Conservation (phyloP, 2,329 filamentous ascomycete genomes). For the Xylaria sp. region DNA sequence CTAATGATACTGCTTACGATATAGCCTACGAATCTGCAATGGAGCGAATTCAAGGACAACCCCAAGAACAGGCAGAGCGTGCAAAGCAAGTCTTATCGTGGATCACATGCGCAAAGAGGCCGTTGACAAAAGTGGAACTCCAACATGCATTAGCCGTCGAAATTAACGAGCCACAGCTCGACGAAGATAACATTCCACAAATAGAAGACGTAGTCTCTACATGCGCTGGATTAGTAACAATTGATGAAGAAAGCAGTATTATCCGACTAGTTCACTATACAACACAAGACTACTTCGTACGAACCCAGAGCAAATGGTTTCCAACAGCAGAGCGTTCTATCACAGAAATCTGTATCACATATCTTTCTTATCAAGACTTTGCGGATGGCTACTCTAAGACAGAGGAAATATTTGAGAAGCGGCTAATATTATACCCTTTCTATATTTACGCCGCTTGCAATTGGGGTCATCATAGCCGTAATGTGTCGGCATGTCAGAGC, state of each 20-base stretch:
- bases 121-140: conserved; percentile 51
- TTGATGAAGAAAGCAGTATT: conserved; percentile 53
- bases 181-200: conserved; percentile 51
- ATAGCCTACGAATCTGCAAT: conserved; percentile 42
- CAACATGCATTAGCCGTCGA: conserved; percentile 57
- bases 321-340: conserved; percentile 39
- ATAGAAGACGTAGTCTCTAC: conserved; percentile 50
- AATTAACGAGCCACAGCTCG: conserved; percentile 41
- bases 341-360: conserved; percentile 9
- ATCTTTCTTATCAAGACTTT: conserved; percentile 23
- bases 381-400: not conserved
- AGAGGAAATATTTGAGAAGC: not conserved
- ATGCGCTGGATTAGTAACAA: conserved; percentile 56
- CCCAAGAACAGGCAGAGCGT: conserved; percentile 45
- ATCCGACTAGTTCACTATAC: conserved; percentile 60
- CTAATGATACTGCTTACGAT: conserved; percentile 52
- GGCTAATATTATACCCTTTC: conserved; percentile 7
- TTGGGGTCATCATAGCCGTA: conserved; percentile 15
- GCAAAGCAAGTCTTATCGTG: conserved; percentile 54
- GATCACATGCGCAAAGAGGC: conserved; percentile 53
- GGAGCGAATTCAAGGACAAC: conserved; percentile 55
- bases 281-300: conserved; percentile 56
- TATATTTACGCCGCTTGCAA: conserved; percentile 21
- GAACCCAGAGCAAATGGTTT: conserved; percentile 48
- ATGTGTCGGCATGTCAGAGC: not conserved